Conservation (phyloP, 2,329 filamentous ascomycete genomes). For the Fonsecaea nubica region DNA sequence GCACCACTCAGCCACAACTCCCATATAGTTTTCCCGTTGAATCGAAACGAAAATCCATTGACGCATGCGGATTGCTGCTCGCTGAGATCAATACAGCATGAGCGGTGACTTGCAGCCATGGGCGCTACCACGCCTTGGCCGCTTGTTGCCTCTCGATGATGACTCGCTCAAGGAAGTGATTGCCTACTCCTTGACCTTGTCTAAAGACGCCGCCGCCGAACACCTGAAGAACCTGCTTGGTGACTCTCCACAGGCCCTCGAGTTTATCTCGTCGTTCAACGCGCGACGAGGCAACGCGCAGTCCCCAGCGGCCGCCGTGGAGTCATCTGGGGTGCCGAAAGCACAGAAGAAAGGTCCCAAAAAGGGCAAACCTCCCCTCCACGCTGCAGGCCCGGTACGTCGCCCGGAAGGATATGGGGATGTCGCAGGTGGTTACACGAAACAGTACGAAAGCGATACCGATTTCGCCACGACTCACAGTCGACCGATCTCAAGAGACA, state of each 20-base stretch:
- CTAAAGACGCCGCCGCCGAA: constrained; percentile 77
- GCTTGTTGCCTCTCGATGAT: constrained; percentile 82
- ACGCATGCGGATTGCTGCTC: not conserved
- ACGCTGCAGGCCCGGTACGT: constrained; percentile 66
- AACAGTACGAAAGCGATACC: constrained; percentile 60
- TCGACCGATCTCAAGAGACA: constrained; percentile 42
- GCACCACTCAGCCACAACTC: not conserved
- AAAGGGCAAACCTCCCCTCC: constrained; percentile 67
- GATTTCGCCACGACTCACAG: constrained; percentile 1
- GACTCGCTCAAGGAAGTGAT: constrained; percentile 83
- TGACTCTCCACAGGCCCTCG: constrained; percentile 75
- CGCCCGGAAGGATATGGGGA: constrained; percentile 70
- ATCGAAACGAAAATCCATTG: not conserved
- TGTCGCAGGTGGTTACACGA: constrained; percentile 73
- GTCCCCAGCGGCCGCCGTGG: not conserved
- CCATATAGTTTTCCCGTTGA: not conserved
- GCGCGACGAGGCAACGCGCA: constrained; percentile 58
- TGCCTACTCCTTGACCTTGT: constrained; percentile 77
- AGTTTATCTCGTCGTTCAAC: constrained; percentile 79
- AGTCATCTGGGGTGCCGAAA: constrained; percentile 38
- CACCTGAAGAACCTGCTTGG: constrained; percentile 89
- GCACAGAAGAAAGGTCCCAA: constrained; percentile 54
- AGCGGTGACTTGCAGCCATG: constrained; percentile 56
- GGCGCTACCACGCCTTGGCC: constrained; percentile 74
- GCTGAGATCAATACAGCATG: constrained; percentile 38